Base-by-base conservation (phyloP, 1,139 yeast species). In the Scheffersomyces insectosa region DNA sequence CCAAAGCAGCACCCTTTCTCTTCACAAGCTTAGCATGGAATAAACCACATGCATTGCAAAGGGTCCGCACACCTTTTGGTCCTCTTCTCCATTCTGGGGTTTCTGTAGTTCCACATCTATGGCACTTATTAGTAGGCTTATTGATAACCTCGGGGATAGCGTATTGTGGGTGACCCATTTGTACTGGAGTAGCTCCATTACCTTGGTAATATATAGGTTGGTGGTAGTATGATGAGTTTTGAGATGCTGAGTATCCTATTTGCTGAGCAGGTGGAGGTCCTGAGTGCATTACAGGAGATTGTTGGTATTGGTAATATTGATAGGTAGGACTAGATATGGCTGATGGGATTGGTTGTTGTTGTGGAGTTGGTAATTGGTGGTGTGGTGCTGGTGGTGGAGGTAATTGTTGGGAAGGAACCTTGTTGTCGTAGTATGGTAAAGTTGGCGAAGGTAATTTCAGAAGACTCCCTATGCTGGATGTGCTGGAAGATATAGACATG, bases 1-100 rank as follows among this genome's bases (percentile, higher is more conserved):
- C 91, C 41, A 74, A 71, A 1, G 71, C 79, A 30, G 84, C 82
- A 3, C 93, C 93, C 52, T 79, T 82, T 47, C 80, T 71, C 60
- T 83, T 83, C 39, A 81, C 79, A 42, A 85, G 68, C 59, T 87
- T 87, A 25, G 93, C 89, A 63, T 85, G 89, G 61, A 80, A 87
- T 40, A 89, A 70, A 0, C 97, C 97, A 66, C 97, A 89, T 0
- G 96, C 96, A 62, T 89, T 89, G 64, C 96, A 89, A 45, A 89
- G 69, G 0, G 95, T 87, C 41, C 95, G 72, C 11, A 85, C 86
- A 0, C 96, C 97, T 48, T 82, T 80, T 2, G 96, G 96, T 0
- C 96, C 96, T 44, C 90, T 75, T 51, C 96, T 73, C 96, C 97
- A 89, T 66, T 89, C 96, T 1, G 96, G 96, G 1, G 97, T 88